These are phyloP conservation scores for Blastobotrys illinoisensis DNA, from an alignment of 1,139 yeast species.

Conservation along the genomic window DNA sequence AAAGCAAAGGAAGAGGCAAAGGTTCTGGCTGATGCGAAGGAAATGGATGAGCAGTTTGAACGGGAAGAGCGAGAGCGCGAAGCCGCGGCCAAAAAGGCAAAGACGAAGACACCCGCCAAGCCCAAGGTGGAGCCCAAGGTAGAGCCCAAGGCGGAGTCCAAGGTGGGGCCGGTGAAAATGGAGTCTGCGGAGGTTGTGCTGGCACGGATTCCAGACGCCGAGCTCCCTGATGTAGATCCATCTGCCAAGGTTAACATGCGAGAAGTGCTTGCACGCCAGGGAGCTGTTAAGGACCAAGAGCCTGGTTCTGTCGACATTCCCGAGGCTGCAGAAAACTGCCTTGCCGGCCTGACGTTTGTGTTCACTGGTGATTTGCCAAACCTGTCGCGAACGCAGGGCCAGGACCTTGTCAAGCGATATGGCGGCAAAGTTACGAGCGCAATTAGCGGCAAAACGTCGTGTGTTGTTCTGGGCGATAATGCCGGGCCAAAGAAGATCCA, in stretches of 20 bases:
- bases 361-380: conserved; percentile 88
- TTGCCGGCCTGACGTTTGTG: conserved; percentile 82
- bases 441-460: conserved; percentile 76
- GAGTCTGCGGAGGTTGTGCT: conserved; percentile 50
- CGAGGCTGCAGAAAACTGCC: conserved; percentile 74
- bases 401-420: conserved; percentile 68
- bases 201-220: conserved; percentile 62
- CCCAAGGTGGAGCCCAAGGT: conserved; percentile 7
- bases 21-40: conserved; percentile 44
- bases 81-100: conserved; percentile 26
- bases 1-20: conserved; percentile 59
- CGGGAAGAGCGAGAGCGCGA: conserved; percentile 36
- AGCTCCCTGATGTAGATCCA: conserved; percentile 51
- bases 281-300: background rate
- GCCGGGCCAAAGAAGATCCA: conserved; percentile 96
- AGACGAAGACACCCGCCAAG: conserved; percentile 1
- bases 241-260: conserved; percentile 49
- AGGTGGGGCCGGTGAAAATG: background rate
- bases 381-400: conserved; percentile 71
- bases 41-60: conserved; percentile 40
- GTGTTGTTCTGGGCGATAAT: conserved; percentile 89
- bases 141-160: background rate
- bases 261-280: conserved; percentile 42
- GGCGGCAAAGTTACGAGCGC: conserved; percentile 95
- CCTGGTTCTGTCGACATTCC: conserved; percentile 45